Percentiles rank a stretch among this genome's conserved stretches.
Conservation (phyloP, 345 rosid species). For the Capsella bursapastoris region DNA sequence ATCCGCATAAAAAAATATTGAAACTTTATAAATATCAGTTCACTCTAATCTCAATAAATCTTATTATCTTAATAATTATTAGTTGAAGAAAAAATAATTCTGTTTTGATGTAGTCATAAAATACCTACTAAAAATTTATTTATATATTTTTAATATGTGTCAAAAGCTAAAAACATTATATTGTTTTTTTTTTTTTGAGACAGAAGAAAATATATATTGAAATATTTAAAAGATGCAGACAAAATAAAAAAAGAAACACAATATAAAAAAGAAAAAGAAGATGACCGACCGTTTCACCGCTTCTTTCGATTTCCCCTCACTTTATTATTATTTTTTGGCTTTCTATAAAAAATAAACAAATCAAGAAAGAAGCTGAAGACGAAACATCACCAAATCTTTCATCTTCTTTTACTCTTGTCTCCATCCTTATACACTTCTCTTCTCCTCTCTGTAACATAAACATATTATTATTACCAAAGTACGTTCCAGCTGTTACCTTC, state of each 20-base stretch:
- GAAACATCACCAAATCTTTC: conserved; percentile 38
- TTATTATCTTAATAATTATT: too few species aligned
- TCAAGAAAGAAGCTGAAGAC: conserved; percentile 40
- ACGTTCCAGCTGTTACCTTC: neutral
- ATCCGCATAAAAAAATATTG: too few species aligned
- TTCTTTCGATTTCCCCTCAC: conserved; percentile 15
- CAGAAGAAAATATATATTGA: too few species aligned
- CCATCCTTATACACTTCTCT: conserved; percentile 20
- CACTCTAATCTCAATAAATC: too few species aligned
- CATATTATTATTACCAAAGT: neutral
- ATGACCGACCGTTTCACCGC: conserved; percentile 44
- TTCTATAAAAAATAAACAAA: conserved; percentile 15
- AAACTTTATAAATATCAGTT: too few species aligned
- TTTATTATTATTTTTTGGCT: neutral
- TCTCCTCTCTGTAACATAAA: neutral
- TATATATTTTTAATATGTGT: too few species aligned
- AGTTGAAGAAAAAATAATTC: too few species aligned
- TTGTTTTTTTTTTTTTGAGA: too few species aligned
- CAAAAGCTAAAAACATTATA: too few species aligned
- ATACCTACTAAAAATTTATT: too few species aligned
- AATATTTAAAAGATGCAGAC: too few species aligned
- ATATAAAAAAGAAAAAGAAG: neutral
- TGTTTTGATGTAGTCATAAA: too few species aligned
- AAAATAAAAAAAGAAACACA: neutral
- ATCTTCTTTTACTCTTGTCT: conserved; percentile 22